These are phyloP conservation scores for Rhizopus delemar DNA, from an alignment of 371 early-diverging fungal species.

Conservation along the genomic window DNA sequence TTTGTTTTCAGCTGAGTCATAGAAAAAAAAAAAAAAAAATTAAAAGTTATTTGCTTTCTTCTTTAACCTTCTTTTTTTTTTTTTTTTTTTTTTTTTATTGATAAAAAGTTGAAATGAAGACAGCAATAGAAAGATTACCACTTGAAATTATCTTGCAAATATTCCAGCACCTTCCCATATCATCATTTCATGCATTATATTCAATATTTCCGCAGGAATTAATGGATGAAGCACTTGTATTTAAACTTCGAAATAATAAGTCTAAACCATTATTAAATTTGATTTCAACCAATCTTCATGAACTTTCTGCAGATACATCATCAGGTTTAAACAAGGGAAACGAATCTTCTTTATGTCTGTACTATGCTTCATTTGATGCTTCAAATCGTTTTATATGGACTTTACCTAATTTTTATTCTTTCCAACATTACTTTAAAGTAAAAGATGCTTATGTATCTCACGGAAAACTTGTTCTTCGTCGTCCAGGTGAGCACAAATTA, in stretches of 20 bases:
- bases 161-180: constrained; percentile 32
- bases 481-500: constrained; percentile 9
- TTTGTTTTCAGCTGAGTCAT: constrained; percentile 98
- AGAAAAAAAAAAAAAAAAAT: constrained; percentile 92
- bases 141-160: constrained; percentile 40
- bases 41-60: constrained; percentile 79
- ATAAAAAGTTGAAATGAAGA: neutral
- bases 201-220: constrained; percentile 26
- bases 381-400: constrained; percentile 35
- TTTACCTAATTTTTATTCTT: constrained; percentile 27
- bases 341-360: constrained; percentile 35
- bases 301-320: constrained; percentile 24
- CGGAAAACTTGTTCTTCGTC: constrained; percentile 43
- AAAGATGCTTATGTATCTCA: constrained; percentile 53
- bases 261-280: constrained; percentile 29
- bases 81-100: constrained; percentile 15
- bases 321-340: constrained; percentile 22
- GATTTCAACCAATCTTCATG: constrained; percentile 51
- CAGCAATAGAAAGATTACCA: constrained; percentile 31
- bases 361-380: constrained; percentile 30
- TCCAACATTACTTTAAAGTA: constrained; percentile 39
- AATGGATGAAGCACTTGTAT: constrained; percentile 38
- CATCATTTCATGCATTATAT: constrained; percentile 30
- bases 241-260: constrained; percentile 24
- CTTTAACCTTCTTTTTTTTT: constrained; percentile 19